phyloP scores from a whole-genome alignment of 345 rosid genomes.

The Clarkia xantiana region DNA sequence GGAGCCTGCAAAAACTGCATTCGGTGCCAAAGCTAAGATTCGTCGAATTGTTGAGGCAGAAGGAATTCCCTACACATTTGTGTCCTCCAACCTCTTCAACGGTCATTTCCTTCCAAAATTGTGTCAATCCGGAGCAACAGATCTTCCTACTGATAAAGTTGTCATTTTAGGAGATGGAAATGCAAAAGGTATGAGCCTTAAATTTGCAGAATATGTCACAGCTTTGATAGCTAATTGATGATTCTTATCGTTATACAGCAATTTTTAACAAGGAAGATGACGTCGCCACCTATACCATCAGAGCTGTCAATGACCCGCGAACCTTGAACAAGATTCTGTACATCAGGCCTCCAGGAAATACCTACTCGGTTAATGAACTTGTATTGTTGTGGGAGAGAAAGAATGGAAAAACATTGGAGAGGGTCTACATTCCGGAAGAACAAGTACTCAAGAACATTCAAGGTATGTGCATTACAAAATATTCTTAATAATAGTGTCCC shows the following conservation, averaged over 20 bases:
- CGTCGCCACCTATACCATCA: conserved; percentile 2
- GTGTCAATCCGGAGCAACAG: conserved; percentile 4
- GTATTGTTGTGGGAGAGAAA: conserved; percentile 7
- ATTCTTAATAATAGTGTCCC: background rate
- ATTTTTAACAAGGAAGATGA: conserved; percentile 6
- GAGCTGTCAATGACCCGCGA: conserved; percentile 5
- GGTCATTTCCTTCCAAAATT: conserved; percentile 9
- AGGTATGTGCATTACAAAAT: background rate
- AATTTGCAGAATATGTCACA: too few species aligned
- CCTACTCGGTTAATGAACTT: conserved; percentile 2
- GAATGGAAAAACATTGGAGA: conserved; percentile 5
- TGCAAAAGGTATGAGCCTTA: conserved; percentile 3
- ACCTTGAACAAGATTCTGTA: conserved; percentile 8
- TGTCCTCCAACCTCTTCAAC: conserved; percentile 5
- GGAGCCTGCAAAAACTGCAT: conserved; percentile 5
- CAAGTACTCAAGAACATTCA: conserved; percentile 4
- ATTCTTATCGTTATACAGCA: background rate
- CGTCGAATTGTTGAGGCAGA: conserved; percentile 2
- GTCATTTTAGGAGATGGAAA: conserved; percentile 8
- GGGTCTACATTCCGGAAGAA: conserved; percentile 5
- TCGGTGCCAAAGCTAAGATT: conserved; percentile 1
- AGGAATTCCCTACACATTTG: conserved; percentile 11
- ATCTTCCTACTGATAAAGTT: conserved; percentile 6
- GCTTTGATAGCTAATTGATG: too few species aligned
- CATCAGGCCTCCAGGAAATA: conserved; percentile 7